Conservation (phyloP, 805 yeast genomes). For the Komagataella mondaviorum region DNA sequence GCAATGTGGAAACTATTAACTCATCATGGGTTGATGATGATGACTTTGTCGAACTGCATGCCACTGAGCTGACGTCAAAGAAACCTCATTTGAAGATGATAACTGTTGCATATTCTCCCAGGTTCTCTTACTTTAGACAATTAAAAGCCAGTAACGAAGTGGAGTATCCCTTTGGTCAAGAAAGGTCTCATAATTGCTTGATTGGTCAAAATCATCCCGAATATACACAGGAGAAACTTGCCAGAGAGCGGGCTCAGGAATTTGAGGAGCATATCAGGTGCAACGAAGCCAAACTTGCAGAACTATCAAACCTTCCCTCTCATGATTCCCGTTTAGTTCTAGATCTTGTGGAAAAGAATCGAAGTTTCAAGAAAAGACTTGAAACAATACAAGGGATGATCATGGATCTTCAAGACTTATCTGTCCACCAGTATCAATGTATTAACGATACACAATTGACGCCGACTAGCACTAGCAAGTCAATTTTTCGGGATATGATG, state of each 20-base stretch:
- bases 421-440: not conserved
- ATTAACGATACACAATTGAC: not conserved
- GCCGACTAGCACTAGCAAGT: not conserved
- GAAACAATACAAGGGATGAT: slow-evolving; percentile 6
- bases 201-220: slow-evolving; percentile 44
- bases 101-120: slow-evolving; percentile 43
- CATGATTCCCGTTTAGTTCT: slow-evolving; percentile 3
- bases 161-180: slow-evolving; percentile 45
- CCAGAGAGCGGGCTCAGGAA: slow-evolving; percentile 23
- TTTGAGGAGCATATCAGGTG: slow-evolving; percentile 23
- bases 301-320: not conserved
- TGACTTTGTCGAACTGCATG: slow-evolving; percentile 64
- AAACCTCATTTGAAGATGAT: slow-evolving; percentile 30
- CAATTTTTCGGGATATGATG: not conserved
- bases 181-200: slow-evolving; percentile 53
- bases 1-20: slow-evolving; percentile 3
- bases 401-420: slow-evolving; percentile 10
- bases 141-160: slow-evolving; percentile 30
- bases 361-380: slow-evolving; percentile 3
- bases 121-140: slow-evolving; percentile 55
- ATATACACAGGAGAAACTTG: slow-evolving; percentile 33
- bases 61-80: slow-evolving; percentile 23
- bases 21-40: slow-evolving; percentile 56
- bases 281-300: slow-evolving; percentile 9
- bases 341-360: slow-evolving; percentile 7